Conservation (phyloP, 768 basidiomycete genomes). For the Rhizopogon vesiculosus region DNA sequence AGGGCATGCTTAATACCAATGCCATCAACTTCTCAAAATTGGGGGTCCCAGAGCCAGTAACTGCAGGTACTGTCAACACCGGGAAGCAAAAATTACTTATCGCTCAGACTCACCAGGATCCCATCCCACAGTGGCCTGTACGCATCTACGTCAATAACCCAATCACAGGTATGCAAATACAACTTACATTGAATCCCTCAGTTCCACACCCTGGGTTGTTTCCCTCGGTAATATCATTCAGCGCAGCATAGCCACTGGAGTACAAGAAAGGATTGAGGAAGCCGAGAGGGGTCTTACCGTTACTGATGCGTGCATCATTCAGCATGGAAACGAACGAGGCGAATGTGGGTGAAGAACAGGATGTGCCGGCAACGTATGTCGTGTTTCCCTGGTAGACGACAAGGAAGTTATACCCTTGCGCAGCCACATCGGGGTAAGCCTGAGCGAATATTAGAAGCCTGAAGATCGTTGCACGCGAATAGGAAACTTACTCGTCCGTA, state of each 20-base stretch:
- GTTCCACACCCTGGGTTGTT: slow-evolving; percentile 42
- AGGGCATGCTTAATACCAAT: slow-evolving; percentile 23
- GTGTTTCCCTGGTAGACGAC: slow-evolving; percentile 37
- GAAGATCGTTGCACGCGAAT: background rate
- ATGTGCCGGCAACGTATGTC: slow-evolving; percentile 27
- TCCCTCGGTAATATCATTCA: slow-evolving; percentile 46
- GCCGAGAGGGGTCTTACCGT: slow-evolving; percentile 29
- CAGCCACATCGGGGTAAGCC: slow-evolving; percentile 66
- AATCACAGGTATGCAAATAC: background rate
- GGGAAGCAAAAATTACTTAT: slow-evolving; percentile 10
- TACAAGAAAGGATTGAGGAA: slow-evolving; percentile 50
- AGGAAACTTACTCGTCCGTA: slow-evolving; percentile 43
- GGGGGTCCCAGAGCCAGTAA: slow-evolving; percentile 54
- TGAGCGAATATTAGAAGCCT: slow-evolving; percentile 9
- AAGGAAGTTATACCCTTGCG: slow-evolving; percentile 48
- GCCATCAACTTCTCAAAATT: slow-evolving; percentile 43
- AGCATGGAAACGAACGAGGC: slow-evolving; percentile 33
- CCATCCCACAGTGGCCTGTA: slow-evolving; percentile 51
- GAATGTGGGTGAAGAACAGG: slow-evolving; percentile 24
- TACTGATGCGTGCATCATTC: slow-evolving; percentile 32
- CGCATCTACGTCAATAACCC: background rate
- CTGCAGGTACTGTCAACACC: slow-evolving; percentile 20
- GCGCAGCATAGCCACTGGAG: slow-evolving; percentile 35
- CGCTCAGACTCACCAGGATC: slow-evolving; percentile 40
- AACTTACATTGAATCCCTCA: slow-evolving; percentile 35